A percentile compares a stretch with the other conserved stretches of the same genome.
Conservation (phyloP, 306 rosid species). For the Mucuna pruriens region DNA sequence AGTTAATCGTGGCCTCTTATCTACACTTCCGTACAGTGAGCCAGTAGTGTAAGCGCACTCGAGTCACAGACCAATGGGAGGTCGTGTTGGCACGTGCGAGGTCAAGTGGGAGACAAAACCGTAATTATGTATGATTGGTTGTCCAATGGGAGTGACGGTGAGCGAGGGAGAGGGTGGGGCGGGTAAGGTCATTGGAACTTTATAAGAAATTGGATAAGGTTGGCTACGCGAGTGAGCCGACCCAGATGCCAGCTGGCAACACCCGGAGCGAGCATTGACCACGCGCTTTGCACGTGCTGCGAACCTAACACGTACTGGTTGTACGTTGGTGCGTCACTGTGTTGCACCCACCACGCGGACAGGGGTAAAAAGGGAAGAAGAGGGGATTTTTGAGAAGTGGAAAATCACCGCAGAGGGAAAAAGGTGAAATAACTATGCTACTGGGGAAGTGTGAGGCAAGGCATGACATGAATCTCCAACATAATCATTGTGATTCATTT, state of each 20-base stretch:
- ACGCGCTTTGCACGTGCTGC: conserved; percentile 47
- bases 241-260: conserved; percentile 51
- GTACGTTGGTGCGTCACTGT: conserved; percentile 41
- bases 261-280: conserved; percentile 38
- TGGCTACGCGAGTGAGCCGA: conserved; percentile 46
- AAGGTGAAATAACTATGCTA: not conserved
- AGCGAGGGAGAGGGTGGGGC: not conserved
- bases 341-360: conserved; percentile 30
- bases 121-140: conserved; percentile 19
- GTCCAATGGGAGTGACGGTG: conserved; percentile 32
- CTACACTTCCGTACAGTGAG: conserved; percentile 22
- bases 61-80: conserved; percentile 44
- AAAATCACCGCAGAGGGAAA: conserved; percentile 41
- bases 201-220: conserved; percentile 54
- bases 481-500: not conserved
- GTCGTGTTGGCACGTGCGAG: not conserved
- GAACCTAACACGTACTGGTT: conserved; percentile 32
- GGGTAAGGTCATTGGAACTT: conserved; percentile 25
- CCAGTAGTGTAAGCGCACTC: not conserved
- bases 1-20: conserved; percentile 51
- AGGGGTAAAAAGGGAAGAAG: conserved; percentile 24
- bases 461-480: not conserved
- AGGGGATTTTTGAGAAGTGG: conserved; percentile 14
- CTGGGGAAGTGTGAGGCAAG: not conserved
- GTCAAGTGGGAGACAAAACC: not conserved